Evolutionary conservation across 208 protist species (phyloP).

Genomic region (Angomonas ambiguus): DNA sequence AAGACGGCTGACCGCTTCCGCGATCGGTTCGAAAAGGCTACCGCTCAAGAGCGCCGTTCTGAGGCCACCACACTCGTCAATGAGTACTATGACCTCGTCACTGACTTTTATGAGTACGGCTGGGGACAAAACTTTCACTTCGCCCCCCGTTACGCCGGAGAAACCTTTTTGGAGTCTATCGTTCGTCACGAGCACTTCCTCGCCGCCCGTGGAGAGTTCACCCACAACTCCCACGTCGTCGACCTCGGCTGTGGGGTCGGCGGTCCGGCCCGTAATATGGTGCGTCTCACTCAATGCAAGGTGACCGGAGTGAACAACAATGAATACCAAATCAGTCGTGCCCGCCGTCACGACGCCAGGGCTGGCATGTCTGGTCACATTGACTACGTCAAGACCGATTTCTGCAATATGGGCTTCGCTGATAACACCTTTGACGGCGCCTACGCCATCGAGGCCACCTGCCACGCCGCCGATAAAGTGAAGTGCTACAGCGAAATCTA

Average conservation of each 20-base stretch:
- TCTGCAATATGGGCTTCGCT: conserved; percentile 88
- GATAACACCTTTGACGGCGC: conserved; percentile 92
- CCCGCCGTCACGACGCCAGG: conserved; percentile 63
- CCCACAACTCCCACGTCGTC: conserved; percentile 72
- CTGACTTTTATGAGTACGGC: conserved; percentile 97
- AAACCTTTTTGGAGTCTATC: conserved; percentile 91
- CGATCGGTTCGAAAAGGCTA: conserved; percentile 74
- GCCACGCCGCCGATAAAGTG: conserved; percentile 93
- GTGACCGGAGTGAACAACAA: conserved; percentile 97
- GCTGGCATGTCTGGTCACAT: conserved; percentile 68
- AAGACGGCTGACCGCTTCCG: conserved; percentile 72
- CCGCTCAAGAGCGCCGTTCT: conserved; percentile 55
- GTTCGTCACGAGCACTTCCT: conserved; percentile 95
- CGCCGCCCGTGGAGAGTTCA: conserved; percentile 77
- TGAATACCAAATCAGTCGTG: conserved; percentile 94
- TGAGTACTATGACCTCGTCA: conserved; percentile 96
- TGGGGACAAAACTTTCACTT: conserved; percentile 97
- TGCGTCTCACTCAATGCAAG: conserved; percentile 91
- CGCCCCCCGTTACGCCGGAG: conserved; percentile 69
- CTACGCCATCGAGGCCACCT: conserved; percentile 97
- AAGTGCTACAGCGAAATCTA: conserved; percentile 92
- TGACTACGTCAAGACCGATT: conserved; percentile 91
- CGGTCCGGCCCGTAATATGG: conserved; percentile 93
- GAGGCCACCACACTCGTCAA: conserved; percentile 88
- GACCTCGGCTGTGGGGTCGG: conserved; percentile 97